Percentiles rank a stretch among this genome's conserved stretches.
Conservation (phyloP, 192 early-diverging fungal genomes). For the Coemansia sp. region DNA sequence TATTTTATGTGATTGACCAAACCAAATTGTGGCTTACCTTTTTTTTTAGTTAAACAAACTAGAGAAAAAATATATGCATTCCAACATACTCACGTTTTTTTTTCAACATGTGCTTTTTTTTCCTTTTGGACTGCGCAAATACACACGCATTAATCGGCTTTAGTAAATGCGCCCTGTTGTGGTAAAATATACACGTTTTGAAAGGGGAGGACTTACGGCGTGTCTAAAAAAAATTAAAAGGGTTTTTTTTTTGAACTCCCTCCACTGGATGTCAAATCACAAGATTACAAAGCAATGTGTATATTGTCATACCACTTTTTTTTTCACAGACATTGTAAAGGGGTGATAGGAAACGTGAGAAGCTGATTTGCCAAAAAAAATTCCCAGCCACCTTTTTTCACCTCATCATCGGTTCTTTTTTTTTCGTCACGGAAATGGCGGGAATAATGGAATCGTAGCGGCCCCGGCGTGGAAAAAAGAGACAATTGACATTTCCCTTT, state of each 20-base stretch:
- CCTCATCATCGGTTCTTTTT: background rate
- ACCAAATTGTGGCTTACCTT: background rate
- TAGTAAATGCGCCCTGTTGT: background rate
- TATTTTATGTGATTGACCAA: background rate
- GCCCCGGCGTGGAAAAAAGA: too few relatives aligned
- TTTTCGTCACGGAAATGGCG: background rate
- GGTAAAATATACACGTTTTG: background rate
- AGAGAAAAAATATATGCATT: too few relatives aligned
- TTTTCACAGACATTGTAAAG: background rate
- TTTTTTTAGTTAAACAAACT: too few relatives aligned
- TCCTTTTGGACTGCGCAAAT: background rate
- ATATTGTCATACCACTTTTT: background rate
- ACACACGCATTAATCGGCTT: background rate
- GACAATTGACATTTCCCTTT: background rate
- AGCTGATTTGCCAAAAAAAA: background rate
- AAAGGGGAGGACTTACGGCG: background rate
- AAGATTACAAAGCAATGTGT: background rate
- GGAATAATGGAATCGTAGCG: background rate
- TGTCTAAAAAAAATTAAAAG: background rate
- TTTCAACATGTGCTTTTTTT: background rate
- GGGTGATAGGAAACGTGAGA: background rate
- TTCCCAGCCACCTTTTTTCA: background rate
- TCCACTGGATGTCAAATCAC: background rate
- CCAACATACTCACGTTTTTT: background rate
- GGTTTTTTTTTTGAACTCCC: background rate